A percentile compares a stretch with the other conserved stretches of the same genome.
phyloP scores from a whole-genome alignment of 495 filamentous ascomycete species.

The Penicillium flavigenum region DNA sequence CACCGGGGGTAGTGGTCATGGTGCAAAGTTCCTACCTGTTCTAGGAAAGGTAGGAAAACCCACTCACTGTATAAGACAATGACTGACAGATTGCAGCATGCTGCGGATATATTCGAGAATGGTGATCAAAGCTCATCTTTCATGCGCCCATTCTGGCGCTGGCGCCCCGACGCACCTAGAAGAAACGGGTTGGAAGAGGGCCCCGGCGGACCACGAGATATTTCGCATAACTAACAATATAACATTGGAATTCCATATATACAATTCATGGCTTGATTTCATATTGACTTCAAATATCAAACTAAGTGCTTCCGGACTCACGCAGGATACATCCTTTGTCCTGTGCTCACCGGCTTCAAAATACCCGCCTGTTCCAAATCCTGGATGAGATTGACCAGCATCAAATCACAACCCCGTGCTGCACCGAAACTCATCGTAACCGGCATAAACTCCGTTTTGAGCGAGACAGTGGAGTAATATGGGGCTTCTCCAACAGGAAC shows the following conservation, averaged over 20 bases:
- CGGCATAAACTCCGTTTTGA: slow-evolving; percentile 55
- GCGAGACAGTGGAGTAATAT: slow-evolving; percentile 53
- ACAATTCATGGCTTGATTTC: neutral
- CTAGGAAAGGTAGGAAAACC: slow-evolving; percentile 15
- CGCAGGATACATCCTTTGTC: slow-evolving; percentile 31
- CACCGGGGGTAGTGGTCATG: slow-evolving; percentile 26
- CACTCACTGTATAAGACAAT: neutral
- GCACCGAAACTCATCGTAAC: slow-evolving; percentile 60
- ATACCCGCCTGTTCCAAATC: slow-evolving; percentile 52
- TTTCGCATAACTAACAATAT: slow-evolving; percentile 1
- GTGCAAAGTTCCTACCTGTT: slow-evolving; percentile 25
- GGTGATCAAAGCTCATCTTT: slow-evolving; percentile 18
- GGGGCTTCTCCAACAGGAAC: slow-evolving; percentile 57
- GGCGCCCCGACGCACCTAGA: slow-evolving; percentile 16
- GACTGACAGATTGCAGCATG: slow-evolving; percentile 17
- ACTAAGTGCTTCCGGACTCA: neutral
- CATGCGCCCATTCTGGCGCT: slow-evolving; percentile 24
- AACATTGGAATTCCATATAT: neutral
- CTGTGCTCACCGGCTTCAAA: slow-evolving; percentile 44
- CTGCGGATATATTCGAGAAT: slow-evolving; percentile 23
- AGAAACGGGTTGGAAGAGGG: slow-evolving; percentile 23
- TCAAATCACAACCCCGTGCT: slow-evolving; percentile 60
- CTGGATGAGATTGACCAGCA: slow-evolving; percentile 56
- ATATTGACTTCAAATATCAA: neutral
- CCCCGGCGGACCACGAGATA: slow-evolving; percentile 18